Base-by-base conservation (phyloP, 1,139 yeast genomes). In the Candida freyschussii region DNA sequence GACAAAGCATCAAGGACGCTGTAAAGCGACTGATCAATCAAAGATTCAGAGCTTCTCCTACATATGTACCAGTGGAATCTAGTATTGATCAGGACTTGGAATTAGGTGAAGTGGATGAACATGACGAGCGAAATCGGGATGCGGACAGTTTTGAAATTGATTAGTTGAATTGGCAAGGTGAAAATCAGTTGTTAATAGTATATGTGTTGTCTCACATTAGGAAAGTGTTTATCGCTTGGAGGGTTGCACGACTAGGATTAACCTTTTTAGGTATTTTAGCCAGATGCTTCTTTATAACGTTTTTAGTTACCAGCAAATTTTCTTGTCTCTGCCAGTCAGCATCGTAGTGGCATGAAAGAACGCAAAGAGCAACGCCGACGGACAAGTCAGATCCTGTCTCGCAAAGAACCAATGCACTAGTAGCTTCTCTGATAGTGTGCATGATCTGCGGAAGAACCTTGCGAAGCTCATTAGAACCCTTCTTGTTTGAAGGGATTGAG, bases 171-270 rank as follows among this genome's bases (percentile, higher is more conserved):
- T n/a, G n/a, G n/a, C n/a, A n/a, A n/a, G n/a, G n/a, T n/a, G n/a
- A n/a, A n/a, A n/a, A n/a, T n/a, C n/a, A n/a, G n/a, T n/a, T n/a
- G n/a, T n/a, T n/a, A n/a, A n/a, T n/a, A n/a, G n/a, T n/a, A n/a
- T n/a, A n/a, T n/a, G n/a, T n/a, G n/a, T n/a, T n/a, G n/a, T 19
- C 12, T 52, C 62, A 74, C 63, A 62, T 58, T 8, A 73, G 43
- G 42, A 50, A 68, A 10, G 71, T 56, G 44, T 78, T 78, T 4
- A 78, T 68, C 36, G 81, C 71, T 45, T 82, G 91, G 25, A 85
- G 59, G 0, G 93, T 80, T 17, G 83, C 76, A 33, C 96, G 62
- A 39, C 89, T 78, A 0, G 95, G 95, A 41, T 84, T 83, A 7
- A 73, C 73, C 28, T 67, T 70, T 15, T 67, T 56, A 16, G 69